Percentiles rank a stretch among this genome's conserved stretches.
Conservation (phyloP, 106 monocot species). For the Allium sativum region DNA sequence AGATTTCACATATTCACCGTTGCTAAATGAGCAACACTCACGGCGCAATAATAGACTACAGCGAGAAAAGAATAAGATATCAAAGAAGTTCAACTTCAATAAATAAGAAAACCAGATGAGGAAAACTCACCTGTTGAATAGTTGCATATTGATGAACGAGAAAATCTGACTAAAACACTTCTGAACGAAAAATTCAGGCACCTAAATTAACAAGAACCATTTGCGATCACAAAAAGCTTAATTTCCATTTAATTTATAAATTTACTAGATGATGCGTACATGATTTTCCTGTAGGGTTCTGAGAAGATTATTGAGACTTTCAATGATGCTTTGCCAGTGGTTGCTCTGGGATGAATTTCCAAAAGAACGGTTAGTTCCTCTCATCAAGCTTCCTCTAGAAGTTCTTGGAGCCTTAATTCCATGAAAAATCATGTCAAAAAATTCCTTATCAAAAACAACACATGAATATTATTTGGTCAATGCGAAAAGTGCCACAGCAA, state of each 20-base stretch:
- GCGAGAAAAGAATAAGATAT: slow-evolving; percentile 1
- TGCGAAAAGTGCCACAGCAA: too few species aligned
- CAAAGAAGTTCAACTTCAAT: slow-evolving; percentile 1
- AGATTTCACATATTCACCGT: slow-evolving; percentile 97
- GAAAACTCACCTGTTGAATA: slow-evolving; percentile 71
- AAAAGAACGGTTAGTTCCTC: slow-evolving; percentile 68
- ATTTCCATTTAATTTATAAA: background rate
- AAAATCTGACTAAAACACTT: slow-evolving; percentile 80
- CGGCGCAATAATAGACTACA: slow-evolving; percentile 80
- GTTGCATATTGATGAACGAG: slow-evolving; percentile 89
- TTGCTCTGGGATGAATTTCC: slow-evolving; percentile 43
- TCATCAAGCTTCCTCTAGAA: slow-evolving; percentile 41
- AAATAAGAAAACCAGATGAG: background rate
- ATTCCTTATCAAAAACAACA: background rate
- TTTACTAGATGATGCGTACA: slow-evolving; percentile 34
- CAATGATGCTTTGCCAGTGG: slow-evolving; percentile 79
- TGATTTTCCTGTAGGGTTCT: slow-evolving; percentile 78
- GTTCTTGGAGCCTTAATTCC: slow-evolving; percentile 66
- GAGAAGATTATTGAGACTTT: slow-evolving; percentile 57
- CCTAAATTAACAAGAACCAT: slow-evolving; percentile 27
- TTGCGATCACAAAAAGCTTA: slow-evolving; percentile 1
- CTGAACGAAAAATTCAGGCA: slow-evolving; percentile 58
- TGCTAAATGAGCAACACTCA: slow-evolving; percentile 98
- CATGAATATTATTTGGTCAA: too few species aligned
- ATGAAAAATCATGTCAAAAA: background rate